These are phyloP conservation scores for Colletotrichum sp. DNA, from an alignment of 2,329 filamentous ascomycete genomes.

Conservation along the genomic window DNA sequence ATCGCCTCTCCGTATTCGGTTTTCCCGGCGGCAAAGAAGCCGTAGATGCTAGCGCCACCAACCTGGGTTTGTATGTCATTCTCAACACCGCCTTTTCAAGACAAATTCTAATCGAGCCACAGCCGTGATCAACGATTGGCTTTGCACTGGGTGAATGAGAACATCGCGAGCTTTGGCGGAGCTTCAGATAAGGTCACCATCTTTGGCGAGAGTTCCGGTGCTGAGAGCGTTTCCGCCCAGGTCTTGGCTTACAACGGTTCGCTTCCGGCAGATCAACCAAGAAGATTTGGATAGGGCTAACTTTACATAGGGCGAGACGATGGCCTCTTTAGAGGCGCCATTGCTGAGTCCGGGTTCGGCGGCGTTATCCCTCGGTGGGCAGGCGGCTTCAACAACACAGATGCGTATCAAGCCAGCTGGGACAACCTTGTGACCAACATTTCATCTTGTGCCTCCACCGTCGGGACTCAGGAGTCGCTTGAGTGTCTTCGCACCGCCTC, in stretches of 20 bases:
- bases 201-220: conserved; percentile 57
- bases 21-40: conserved; percentile 50
- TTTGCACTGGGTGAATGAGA: conserved; percentile 52
- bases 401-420: conserved; percentile 29
- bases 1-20: conserved; percentile 51
- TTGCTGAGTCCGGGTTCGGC: conserved; percentile 53
- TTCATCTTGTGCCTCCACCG: conserved; percentile 28
- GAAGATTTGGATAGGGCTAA: background rate
- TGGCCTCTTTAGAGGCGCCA: conserved; percentile 54
- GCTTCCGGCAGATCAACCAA: background rate
- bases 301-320: conserved; percentile 44
- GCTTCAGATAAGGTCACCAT: conserved; percentile 51
- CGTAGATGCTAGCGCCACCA: conserved; percentile 45
- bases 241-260: conserved; percentile 52
- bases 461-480: conserved; percentile 27
- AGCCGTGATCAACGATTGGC: conserved; percentile 50
- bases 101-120: background rate
- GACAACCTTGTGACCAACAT: conserved; percentile 30
- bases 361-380: conserved; percentile 31
- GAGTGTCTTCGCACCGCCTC: conserved; percentile 30
- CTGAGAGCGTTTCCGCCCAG: conserved; percentile 49
- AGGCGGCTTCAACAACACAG: conserved; percentile 33
- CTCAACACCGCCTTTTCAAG: background rate
- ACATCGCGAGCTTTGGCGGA: conserved; percentile 49
- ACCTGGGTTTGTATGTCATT: conserved; percentile 44